Conservation (phyloP, 192 early-diverging fungal species). For the Coemansia javaensis region DNA sequence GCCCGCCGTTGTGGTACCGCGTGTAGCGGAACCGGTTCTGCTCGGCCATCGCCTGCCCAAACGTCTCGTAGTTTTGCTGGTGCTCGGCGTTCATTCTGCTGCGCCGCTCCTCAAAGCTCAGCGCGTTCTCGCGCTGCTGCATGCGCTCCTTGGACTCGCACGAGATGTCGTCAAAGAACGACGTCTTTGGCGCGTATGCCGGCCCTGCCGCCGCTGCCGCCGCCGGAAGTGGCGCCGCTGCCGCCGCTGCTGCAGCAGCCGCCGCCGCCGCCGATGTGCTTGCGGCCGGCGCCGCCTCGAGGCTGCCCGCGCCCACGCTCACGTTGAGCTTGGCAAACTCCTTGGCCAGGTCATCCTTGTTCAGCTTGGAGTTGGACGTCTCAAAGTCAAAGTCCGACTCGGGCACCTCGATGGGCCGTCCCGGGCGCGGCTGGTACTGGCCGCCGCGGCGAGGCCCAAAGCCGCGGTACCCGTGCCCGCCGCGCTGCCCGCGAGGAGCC, state of each 20-base stretch:
- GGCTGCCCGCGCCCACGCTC: conserved; percentile 30
- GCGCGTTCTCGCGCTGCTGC: conserved; percentile 50
- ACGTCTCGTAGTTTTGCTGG: conserved; percentile 91
- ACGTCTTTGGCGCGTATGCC: conserved; percentile 68
- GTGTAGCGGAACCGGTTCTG: conserved; percentile 57
- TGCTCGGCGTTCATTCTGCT: conserved; percentile 81
- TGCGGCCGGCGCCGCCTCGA: not conserved
- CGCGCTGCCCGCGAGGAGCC: no score
- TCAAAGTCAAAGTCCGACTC: conserved; percentile 95
- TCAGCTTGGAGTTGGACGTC: conserved; percentile 90
- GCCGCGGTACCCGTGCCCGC: conserved; percentile 16
- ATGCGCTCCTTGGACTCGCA: conserved; percentile 88
- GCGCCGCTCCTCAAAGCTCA: conserved; percentile 63
- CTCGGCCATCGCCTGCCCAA: conserved; percentile 81
- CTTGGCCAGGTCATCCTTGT: conserved; percentile 77
- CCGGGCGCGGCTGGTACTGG: conserved; percentile 18
- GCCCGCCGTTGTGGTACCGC: conserved; percentile 50
- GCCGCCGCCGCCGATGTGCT: not conserved
- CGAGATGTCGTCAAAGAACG: conserved; percentile 98
- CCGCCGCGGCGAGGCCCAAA: conserved; percentile 5
- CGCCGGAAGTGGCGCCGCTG: not conserved
- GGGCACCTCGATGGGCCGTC: conserved; percentile 57
- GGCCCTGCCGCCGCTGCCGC: conserved; percentile 44
- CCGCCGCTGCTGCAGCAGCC: not conserved
- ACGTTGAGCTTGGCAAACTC: conserved; percentile 59